Evolutionary conservation across 106 monocot species (phyloP).

Genomic region (Acorus gramineus): DNA sequence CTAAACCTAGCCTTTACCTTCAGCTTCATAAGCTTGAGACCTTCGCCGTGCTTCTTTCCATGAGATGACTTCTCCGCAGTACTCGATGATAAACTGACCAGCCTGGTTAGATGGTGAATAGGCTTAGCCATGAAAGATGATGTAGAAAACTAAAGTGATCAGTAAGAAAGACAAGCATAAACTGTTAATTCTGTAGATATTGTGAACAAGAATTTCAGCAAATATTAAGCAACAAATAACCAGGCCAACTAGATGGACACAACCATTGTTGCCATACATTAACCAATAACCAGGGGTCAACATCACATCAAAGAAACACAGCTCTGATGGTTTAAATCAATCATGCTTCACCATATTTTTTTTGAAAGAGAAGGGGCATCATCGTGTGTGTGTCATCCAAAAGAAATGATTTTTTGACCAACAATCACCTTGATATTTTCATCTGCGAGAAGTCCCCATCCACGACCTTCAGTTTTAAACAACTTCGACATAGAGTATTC

Average conservation of each 20-base stretch:
- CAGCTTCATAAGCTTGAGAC: slow-evolving; percentile 69
- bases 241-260: no score
- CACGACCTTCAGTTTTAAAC: slow-evolving; percentile 82
- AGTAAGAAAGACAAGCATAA: no score
- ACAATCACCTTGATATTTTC: slow-evolving; percentile 62
- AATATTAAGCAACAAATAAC: no score
- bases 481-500: slow-evolving; percentile 58
- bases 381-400: background rate
- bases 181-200: no score
- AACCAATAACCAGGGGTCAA: no score
- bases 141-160: no score
- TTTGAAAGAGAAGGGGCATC: background rate
- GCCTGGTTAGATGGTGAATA: slow-evolving; percentile 28
- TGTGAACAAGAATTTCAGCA: no score
- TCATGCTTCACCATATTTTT: no score
- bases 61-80: slow-evolving; percentile 97
- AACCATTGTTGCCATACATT: no score
- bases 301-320: no score
- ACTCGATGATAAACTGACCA: slow-evolving; percentile 95
- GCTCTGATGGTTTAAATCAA: no score
- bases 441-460: slow-evolving; percentile 90
- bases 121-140: no score
- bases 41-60: slow-evolving; percentile 74
- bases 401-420: background rate
- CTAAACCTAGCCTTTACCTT: slow-evolving; percentile 30